Evolutionary conservation across 2,329 filamentous ascomycete genomes (phyloP).

Genomic region (Ophiocordyceps camponoti-rufipedis): DNA sequence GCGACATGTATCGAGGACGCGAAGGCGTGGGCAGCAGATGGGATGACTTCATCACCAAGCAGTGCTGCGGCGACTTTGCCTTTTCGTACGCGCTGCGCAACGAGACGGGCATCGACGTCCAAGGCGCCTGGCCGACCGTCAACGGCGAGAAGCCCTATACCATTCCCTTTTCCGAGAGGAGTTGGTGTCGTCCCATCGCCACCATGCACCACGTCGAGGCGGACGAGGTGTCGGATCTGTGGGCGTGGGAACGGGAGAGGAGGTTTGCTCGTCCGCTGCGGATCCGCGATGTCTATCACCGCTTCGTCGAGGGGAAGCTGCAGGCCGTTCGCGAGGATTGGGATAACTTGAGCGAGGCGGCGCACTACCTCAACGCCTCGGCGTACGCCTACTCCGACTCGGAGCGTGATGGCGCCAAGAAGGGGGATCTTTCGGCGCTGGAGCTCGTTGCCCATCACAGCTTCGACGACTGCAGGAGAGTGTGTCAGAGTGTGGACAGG

Average conservation of each 20-base stretch:
- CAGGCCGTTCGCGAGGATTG: slow-evolving; percentile 23
- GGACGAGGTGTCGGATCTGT: slow-evolving; percentile 30
- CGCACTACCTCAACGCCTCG: slow-evolving; percentile 19
- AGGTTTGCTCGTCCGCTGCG: slow-evolving; percentile 16
- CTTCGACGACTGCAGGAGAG: slow-evolving; percentile 22
- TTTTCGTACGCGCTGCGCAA: slow-evolving; percentile 26
- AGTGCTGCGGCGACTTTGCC: slow-evolving; percentile 34
- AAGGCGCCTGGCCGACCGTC: slow-evolving; percentile 30
- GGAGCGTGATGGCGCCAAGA: slow-evolving; percentile 14
- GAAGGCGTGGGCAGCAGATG: slow-evolving; percentile 26
- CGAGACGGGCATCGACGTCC: slow-evolving; percentile 20
- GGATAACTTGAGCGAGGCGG: slow-evolving; percentile 32
- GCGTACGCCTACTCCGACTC: slow-evolving; percentile 12
- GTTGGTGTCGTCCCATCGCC: slow-evolving; percentile 37
- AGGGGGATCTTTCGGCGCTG: slow-evolving; percentile 12
- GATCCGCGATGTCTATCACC: slow-evolving; percentile 28
- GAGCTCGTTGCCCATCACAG: slow-evolving; percentile 23
- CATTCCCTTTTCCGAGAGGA: slow-evolving; percentile 23
- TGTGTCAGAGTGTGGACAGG: slow-evolving; percentile 18
- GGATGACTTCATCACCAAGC: slow-evolving; percentile 19
- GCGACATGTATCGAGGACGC: slow-evolving; percentile 21
- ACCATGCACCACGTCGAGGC: slow-evolving; percentile 37
- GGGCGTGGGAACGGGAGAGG: slow-evolving; percentile 28
- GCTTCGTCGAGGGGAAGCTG: slow-evolving; percentile 24
- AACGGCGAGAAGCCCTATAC: slow-evolving; percentile 36